These are phyloP conservation scores for Dactylellina sp. DNA, from an alignment of 2,329 filamentous ascomycete species.

Conservation along the genomic window DNA sequence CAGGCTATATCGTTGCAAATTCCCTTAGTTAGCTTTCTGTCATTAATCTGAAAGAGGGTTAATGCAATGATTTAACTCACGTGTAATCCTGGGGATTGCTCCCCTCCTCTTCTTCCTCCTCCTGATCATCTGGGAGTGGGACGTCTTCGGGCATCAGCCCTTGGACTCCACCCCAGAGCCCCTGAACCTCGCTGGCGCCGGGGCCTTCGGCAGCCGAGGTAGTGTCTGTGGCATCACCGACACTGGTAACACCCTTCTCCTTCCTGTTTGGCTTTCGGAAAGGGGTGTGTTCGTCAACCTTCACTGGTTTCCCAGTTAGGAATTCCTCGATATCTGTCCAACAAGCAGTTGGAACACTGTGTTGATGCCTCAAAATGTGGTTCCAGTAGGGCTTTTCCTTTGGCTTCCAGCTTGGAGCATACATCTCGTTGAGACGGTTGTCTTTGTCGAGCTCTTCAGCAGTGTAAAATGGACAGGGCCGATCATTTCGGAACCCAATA, in stretches of 20 bases:
- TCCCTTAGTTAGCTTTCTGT: background rate
- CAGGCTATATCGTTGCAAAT: background rate
- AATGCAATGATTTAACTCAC: background rate
- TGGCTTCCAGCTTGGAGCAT: background rate
- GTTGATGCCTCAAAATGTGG: background rate
- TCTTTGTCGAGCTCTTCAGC: background rate
- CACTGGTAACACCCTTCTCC: background rate
- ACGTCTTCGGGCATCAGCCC: background rate
- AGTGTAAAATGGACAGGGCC: slow-evolving; percentile 5
- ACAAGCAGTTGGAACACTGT: slow-evolving; percentile 3
- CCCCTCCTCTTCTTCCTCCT: background rate
- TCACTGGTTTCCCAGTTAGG: background rate
- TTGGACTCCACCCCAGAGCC: too few relatives aligned
- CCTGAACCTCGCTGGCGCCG: too few relatives aligned
- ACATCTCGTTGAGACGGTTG: slow-evolving; percentile 4
- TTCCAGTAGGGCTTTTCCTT: slow-evolving; percentile 10
- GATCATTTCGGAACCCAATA: background rate
- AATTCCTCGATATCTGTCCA: slow-evolving; percentile 8
- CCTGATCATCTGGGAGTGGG: background rate
- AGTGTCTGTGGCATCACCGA: too few relatives aligned
- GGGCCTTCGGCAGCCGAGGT: too few relatives aligned
- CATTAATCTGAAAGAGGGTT: too few relatives aligned
- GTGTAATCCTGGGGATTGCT: background rate
- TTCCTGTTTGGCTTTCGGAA: background rate
- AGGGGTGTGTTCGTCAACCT: background rate